A percentile compares a stretch with the other conserved stretches of the same genome.
phyloP scores from a whole-genome alignment of 371 early-diverging fungal species.

The Rhizopus sp. region DNA sequence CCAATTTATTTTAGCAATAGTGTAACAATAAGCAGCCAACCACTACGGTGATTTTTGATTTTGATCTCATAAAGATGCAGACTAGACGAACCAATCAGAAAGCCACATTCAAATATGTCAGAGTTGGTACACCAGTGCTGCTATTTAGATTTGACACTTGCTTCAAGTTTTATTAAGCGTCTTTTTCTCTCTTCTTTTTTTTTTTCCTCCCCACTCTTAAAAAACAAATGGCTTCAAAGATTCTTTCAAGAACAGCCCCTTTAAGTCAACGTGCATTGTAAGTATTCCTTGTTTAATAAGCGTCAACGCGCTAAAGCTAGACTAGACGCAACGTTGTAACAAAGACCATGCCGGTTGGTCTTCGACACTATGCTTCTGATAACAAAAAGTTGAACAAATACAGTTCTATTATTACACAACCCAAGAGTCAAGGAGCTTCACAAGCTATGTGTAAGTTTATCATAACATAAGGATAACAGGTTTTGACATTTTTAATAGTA shows the following conservation, averaged over 20 bases:
- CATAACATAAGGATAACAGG: background rate
- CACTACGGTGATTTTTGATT: background rate
- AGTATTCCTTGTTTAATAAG: slow-evolving; percentile 13
- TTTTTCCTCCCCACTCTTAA: slow-evolving; percentile 14
- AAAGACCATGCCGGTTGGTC: slow-evolving; percentile 33
- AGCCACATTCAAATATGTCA: slow-evolving; percentile 15
- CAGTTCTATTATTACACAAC: slow-evolving; percentile 88
- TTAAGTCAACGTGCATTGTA: slow-evolving; percentile 29
- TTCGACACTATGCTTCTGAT: slow-evolving; percentile 45
- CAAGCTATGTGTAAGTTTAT: slow-evolving; percentile 92
- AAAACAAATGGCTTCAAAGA: slow-evolving; percentile 36
- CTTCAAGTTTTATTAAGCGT: slow-evolving; percentile 3
- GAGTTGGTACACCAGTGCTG: slow-evolving; percentile 19
- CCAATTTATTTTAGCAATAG: background rate
- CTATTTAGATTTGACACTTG: slow-evolving; percentile 13
- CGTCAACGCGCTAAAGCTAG: background rate
- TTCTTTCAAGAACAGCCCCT: slow-evolving; percentile 34
- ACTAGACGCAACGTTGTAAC: slow-evolving; percentile 18
- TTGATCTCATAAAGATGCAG: background rate
- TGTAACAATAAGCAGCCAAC: background rate
- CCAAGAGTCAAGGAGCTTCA: slow-evolving; percentile 91
- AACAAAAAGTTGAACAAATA: slow-evolving; percentile 67
- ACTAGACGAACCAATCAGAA: slow-evolving; percentile 17
- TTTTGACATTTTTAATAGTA: slow-evolving; percentile 51
- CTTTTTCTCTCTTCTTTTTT: slow-evolving; percentile 13